Conservation (phyloP, 192 early-diverging fungal species). For the Borealophlyctis nickersoniae region DNA sequence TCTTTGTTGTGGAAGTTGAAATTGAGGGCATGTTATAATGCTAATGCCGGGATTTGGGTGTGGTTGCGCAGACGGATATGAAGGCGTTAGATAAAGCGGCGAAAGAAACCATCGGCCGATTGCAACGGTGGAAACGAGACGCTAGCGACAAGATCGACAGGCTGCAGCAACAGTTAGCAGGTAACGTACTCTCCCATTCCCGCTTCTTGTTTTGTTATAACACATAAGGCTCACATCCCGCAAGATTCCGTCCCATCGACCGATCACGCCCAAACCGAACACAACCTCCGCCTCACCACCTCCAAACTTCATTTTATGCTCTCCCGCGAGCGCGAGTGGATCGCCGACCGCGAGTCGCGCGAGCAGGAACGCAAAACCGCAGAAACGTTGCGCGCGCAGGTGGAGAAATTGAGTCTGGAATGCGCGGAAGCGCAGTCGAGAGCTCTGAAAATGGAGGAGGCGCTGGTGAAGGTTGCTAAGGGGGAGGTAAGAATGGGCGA, state of each 20-base stretch:
- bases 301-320: slow-evolving; percentile 38
- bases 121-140: slow-evolving; percentile 26
- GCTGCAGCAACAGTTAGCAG: not conserved
- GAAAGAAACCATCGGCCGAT: slow-evolving; percentile 29
- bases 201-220: too few species aligned
- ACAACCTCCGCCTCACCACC: slow-evolving; percentile 26
- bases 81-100: slow-evolving; percentile 35
- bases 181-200: too few species aligned
- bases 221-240: not conserved
- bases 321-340: slow-evolving; percentile 39
- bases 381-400: not conserved
- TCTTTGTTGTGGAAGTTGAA: too few species aligned
- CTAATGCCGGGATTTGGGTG: not conserved
- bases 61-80: slow-evolving; percentile 18
- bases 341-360: slow-evolving; percentile 12
- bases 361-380: slow-evolving; percentile 14
- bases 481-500: not conserved
- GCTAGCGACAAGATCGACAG: not conserved
- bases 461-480: not conserved
- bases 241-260: not conserved
- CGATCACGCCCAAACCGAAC: slow-evolving; percentile 9
- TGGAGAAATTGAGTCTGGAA: slow-evolving; percentile 16
- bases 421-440: slow-evolving; percentile 5
- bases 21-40: too few species aligned
- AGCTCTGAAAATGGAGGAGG: slow-evolving; percentile 12